Base-by-base conservation (phyloP, 2,329 filamentous ascomycete genomes). In the Helminthosporium solani region DNA sequence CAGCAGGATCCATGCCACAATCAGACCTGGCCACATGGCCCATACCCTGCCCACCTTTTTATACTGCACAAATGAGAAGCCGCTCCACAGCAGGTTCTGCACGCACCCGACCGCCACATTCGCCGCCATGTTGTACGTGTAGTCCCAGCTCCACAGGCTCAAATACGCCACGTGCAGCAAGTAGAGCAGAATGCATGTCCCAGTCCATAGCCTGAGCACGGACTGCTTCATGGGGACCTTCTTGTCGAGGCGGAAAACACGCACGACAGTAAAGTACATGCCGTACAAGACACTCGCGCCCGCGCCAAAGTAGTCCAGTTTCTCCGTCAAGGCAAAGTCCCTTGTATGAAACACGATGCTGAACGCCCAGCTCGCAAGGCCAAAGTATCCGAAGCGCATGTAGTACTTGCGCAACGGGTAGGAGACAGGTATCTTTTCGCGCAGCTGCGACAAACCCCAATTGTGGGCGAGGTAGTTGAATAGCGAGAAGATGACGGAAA, bases 51-150 rank as follows among this genome's bases (percentile, higher is more conserved):
- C 82, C 15, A 86, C 82, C 68, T 83, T 83, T 53, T 78, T 76
- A 72, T 92, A 97, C 57, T 85, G 81, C 54, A 75, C 74, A 57
- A 87, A 82, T 66, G 87, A 91, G 72, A 95, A 96, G 70, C 82
- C 87, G 34, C 79, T 88, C 94, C 94, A 97, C 47, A 97, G 73
- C 3, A 85, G 42, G 61, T 97, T 96, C 65, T 90, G 86, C 3
- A 91, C 70, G 33, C 90, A 76, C 3, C 94, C 94, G 9, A 87
- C 82, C 2, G 80, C 83, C 16, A 99, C 88, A 63, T 97, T 99
- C 41, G 91, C 94, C 1, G 87, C 84, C 90, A 99, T 97, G 68
- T 99, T 99, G 74, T 99, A 99, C 4, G 86, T 87, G 69, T 99
- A 99, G 70, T 97, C 88, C 88, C 94, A 99, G 15, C 79, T 77